Percentiles rank a stretch among this genome's conserved stretches.
Conservation (phyloP, 345 rosid genomes). For the Mallotus nudiflorus region DNA sequence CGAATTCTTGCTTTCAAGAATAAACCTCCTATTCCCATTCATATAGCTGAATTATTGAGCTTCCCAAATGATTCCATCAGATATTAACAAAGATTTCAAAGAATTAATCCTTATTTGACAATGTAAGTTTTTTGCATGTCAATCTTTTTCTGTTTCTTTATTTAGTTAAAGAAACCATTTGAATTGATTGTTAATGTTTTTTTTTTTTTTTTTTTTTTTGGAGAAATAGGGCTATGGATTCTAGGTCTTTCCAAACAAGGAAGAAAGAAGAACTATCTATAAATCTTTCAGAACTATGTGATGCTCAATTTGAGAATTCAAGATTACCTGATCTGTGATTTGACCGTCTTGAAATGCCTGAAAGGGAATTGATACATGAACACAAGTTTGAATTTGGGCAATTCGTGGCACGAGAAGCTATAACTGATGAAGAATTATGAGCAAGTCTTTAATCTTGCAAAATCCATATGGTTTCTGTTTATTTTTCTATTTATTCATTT, state of each 20-base stretch:
- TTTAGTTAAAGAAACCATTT: background rate
- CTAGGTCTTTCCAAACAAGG: conserved; percentile 38
- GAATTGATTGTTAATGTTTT: background rate
- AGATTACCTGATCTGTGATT: conserved; percentile 48
- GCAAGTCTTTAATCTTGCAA: conserved; percentile 28
- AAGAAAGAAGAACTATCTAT: conserved; percentile 47
- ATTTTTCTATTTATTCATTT: background rate
- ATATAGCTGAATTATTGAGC: conserved; percentile 42
- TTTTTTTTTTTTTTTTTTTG: background rate
- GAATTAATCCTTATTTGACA: conserved; percentile 38
- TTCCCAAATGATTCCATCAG: conserved; percentile 34
- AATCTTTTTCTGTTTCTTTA: background rate
- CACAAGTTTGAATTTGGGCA: conserved; percentile 56
- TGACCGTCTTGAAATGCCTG: conserved; percentile 57
- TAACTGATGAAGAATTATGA: conserved; percentile 83
- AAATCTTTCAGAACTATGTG: conserved; percentile 24
- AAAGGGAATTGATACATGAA: conserved; percentile 32
- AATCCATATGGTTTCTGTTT: background rate
- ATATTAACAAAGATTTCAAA: conserved; percentile 33
- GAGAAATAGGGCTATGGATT: conserved; percentile 45
- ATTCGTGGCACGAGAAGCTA: conserved; percentile 69
- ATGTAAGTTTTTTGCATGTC: conserved; percentile 49
- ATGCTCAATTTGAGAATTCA: conserved; percentile 36
- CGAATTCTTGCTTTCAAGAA: too few species aligned
- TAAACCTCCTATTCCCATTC: conserved; percentile 42